Base-by-base conservation (phyloP, 2,329 filamentous ascomycete species). In the Stemphylium vesicarium region DNA sequence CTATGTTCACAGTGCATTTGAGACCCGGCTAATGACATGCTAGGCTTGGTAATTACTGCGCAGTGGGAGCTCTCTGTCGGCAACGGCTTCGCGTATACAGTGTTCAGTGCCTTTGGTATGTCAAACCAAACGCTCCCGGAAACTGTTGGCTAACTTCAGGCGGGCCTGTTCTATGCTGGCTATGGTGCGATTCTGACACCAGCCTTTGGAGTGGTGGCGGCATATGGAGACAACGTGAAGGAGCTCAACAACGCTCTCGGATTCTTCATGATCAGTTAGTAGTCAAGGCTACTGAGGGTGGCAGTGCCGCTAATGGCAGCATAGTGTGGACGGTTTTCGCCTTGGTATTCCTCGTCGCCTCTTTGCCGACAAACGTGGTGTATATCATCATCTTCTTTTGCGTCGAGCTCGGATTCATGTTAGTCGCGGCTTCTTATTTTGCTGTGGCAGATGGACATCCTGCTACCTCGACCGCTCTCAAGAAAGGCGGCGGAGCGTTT, bases 61-160 rank as follows among this genome's bases (percentile, higher is more conserved):
- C 82, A 85, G 60, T 85, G 82, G 82, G 82, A 84, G 62, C 65
- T 85, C 0, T 77, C 80, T 0, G 70, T 78, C 10, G 82, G 82
- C 0, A 84, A 85, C 47, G 79, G 78, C 0, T 83, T 83, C 50
- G 77, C 77, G 0, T 85, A 85, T 51, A 84, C 81, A 0, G 80
- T 83, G 0, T 77, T 84, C 32, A 80, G 79, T 54, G 82, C 82
- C 6, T 85, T 85, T 55, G 81, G 82, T 78, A 56, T 41, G 69
- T 55, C 8, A 8, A n/a, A 4, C 37, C 13, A 18, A 1, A 13
- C 4, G 3, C 8, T 9, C 11, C 16, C 18, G 4, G 18, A 38
- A 16, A 40, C 2, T 29, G 2, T n/a, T 39, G 12, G 38, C 50
- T 59, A 10, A 57, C 16, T 22, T 12, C 7, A 24, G 9, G n/a